Evolutionary conservation across 208 protist species (phyloP), one percentile per base, ranked within the genome.

Genomic region (Balamuthia mandrillaris): DNA sequence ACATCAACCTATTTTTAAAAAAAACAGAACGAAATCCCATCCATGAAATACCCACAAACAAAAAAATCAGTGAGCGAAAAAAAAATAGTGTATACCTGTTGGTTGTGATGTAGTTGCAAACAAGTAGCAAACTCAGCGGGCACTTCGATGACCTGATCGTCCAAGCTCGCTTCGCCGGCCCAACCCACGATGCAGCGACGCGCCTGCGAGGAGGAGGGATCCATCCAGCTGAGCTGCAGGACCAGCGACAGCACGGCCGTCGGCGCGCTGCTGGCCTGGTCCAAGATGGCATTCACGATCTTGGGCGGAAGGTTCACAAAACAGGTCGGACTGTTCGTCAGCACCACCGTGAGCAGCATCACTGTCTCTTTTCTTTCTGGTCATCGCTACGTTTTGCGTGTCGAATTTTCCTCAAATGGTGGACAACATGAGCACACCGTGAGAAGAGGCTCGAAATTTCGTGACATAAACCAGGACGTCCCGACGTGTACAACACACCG

Each of bases 291-390:
- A 29, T 75, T 49, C 16, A 86, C 68, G 21, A 89, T 66, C n/a
- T 85, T 58, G 16, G 68, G 54, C 21, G 86, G 86, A 35, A 89
- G 42, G 51, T 52, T 66, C 6, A 89, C 81, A 66, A 89, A 89
- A 68, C 86, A 89, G 58, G 78, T 84, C 21, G 79, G 72, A 51
- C 51, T 74, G 49, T 63, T 45, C 52, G 47, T 87, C 14, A 74
- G 77, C 74, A 31, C 31, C 12, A 87, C 70, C 29, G 60, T 14
- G 49, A 87, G 45, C 21, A 84, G 75, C 84, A 87, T 87, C 3
- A 37, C n/a, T n/a, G n/a, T n/a, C n/a, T n/a, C n/a, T n/a, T n/a
- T n/a, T n/a, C n/a, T n/a, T n/a, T n/a, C n/a, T n/a, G n/a, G n/a
- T n/a, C n/a, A n/a, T n/a, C n/a, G n/a, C n/a, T n/a, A n/a, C n/a